Evolutionary conservation across 1,284 basidiomycete genomes (phyloP), one percentile per base, ranked within the genome.

Genomic region (Crepidotus sp.): DNA sequence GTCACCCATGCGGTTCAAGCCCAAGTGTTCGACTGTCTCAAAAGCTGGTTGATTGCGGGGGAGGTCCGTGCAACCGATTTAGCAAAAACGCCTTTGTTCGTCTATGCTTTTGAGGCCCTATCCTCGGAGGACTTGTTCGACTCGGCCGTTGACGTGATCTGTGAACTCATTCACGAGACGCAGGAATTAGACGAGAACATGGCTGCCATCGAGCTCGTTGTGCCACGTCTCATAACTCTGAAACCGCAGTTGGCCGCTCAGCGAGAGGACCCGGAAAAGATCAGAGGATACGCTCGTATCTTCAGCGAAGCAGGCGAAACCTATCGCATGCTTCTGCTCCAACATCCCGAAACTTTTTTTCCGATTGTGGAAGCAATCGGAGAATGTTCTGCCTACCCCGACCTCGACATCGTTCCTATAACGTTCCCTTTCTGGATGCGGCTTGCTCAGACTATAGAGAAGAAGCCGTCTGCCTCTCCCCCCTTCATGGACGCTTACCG

Each of bases 341-440:
- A 85, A 53, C 94, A 98, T 61, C 81, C 86, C 2, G 83, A 88
- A 49, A 84, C 87, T 1, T 92, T 98, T 62, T 84, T 89, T 61
- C 93, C 95, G 0, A 80, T 99, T 51, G 91, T 98, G 32, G 85
- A 97, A 57, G 91, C 92, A 8, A 93, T 98, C 56, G 83, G 85
- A n/a, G 78, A 87, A 56, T 98, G 94, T 61, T 87, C 96, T 11
- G 85, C 89, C 0, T 96, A 92, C 64, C 77, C 80, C 25, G 93
- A 98, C 60, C 79, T 98, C 46, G 96, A 98, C 61, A 88, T 98
- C 58, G 95, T 97, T 26, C 90, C 88, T 11, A 96, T 98, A 64
- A 98, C 96, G 6, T 97, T 98, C 73, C 83, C 87, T 34, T 98
- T 98, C 72, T 99, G 96, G 96, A 94, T 92, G 77, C 82, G 83